Evolutionary conservation across 2,329 filamentous ascomycete species (phyloP).

Genomic region (Aschersonia sp.): DNA sequence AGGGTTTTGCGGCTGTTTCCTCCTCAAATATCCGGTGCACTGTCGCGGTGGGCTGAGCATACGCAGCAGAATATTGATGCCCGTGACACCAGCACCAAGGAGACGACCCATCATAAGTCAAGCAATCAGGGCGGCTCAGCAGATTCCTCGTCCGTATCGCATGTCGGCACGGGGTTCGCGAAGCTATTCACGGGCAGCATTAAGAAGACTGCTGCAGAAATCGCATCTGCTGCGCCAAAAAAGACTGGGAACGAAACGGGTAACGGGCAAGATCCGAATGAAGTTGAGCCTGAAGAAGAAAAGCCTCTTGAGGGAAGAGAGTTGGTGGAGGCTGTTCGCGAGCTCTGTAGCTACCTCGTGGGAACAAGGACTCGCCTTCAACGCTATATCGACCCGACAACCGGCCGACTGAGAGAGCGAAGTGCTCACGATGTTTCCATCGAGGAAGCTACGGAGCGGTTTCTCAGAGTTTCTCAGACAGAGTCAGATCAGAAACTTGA

Average conservation of each 20-base stretch:
- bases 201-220: slow-evolving; percentile 34
- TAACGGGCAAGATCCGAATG: slow-evolving; percentile 39
- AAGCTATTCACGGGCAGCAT: slow-evolving; percentile 35
- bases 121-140: slow-evolving; percentile 11
- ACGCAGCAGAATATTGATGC: slow-evolving; percentile 29
- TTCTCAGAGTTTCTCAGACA: slow-evolving; percentile 31
- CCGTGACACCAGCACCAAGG: slow-evolving; percentile 14
- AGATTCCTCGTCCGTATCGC: slow-evolving; percentile 18
- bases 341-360: slow-evolving; percentile 76
- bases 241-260: slow-evolving; percentile 37
- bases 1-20: slow-evolving; percentile 78
- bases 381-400: slow-evolving; percentile 45
- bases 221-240: slow-evolving; percentile 44
- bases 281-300: slow-evolving; percentile 25
- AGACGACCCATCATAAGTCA: slow-evolving; percentile 13
- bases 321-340: slow-evolving; percentile 64
- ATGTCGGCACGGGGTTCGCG: slow-evolving; percentile 31
- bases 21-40: slow-evolving; percentile 63
- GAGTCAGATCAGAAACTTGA: slow-evolving; percentile 49
- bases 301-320: slow-evolving; percentile 62
- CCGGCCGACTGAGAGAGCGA: slow-evolving; percentile 43
- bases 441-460: slow-evolving; percentile 38
- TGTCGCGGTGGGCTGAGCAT: slow-evolving; percentile 40
- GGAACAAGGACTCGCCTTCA: slow-evolving; percentile 60
- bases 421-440: slow-evolving; percentile 26